Evolutionary conservation across 106 monocot species (phyloP).

Genomic region (Dactylorhiza incarnata): DNA sequence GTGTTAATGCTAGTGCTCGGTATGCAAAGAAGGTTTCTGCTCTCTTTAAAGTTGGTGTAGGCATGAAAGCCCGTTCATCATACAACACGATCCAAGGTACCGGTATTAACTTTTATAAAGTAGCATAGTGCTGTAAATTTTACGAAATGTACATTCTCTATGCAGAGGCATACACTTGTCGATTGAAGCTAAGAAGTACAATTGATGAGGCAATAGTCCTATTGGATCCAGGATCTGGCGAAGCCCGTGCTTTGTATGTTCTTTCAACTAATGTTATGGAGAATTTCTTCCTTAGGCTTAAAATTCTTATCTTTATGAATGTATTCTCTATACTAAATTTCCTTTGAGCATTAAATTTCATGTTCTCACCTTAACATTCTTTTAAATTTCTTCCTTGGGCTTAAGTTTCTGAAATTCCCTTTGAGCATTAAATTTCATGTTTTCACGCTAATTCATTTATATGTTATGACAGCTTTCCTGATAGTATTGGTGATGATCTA

Average conservation of each 20-base stretch:
- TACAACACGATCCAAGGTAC: conserved; percentile 33
- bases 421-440: too few species aligned
- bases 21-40: conserved; percentile 67
- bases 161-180: conserved; percentile 59
- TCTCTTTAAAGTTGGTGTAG: conserved; percentile 59
- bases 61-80: conserved; percentile 45
- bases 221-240: conserved; percentile 75
- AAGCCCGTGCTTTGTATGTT: conserved; percentile 79
- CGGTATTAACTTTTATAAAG: neutral
- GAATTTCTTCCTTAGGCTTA: neutral
- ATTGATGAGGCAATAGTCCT: conserved; percentile 35
- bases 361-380: too few species aligned
- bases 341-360: neutral
- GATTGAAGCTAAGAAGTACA: conserved; percentile 63
- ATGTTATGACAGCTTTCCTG: conserved; percentile 61
- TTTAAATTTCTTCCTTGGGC: too few species aligned
- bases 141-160: conserved; percentile 11
- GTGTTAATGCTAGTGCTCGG: too few species aligned
- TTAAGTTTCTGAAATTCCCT: too few species aligned
- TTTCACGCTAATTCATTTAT: neutral
- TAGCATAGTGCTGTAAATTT: neutral
- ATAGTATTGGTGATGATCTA: conserved; percentile 76
- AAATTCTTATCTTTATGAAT: too few species aligned
- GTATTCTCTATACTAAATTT: neutral
- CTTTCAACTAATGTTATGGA: neutral